Percentiles rank a stretch among this genome's conserved stretches.
These are phyloP conservation scores for Lichtheimia ramosa DNA, from an alignment of 371 early-diverging fungal genomes.

Conservation along the genomic window DNA sequence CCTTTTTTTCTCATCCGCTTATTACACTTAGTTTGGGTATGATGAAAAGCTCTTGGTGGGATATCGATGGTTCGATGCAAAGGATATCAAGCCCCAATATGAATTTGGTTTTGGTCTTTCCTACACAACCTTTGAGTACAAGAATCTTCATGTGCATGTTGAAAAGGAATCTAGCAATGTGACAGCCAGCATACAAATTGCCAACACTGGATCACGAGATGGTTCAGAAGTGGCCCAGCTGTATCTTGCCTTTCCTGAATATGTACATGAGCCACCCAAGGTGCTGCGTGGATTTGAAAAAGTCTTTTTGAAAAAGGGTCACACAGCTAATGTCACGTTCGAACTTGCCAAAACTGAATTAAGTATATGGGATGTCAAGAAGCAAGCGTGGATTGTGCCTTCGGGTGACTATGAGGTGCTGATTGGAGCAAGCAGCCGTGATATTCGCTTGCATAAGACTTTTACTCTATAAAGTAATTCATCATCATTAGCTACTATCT, in stretches of 20 bases:
- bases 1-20: background rate
- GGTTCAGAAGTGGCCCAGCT: conserved; percentile 56
- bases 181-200: conserved; percentile 24
- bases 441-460: conserved; percentile 27
- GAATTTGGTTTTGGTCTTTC: conserved; percentile 59
- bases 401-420: conserved; percentile 32
- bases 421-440: conserved; percentile 46
- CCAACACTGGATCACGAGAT: conserved; percentile 41
- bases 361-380: conserved; percentile 32
- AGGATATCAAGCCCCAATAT: conserved; percentile 45
- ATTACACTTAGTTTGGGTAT: conserved; percentile 29
- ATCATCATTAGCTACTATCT: too few species aligned
- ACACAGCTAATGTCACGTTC: conserved; percentile 23
- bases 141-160: conserved; percentile 1
- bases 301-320: conserved; percentile 24
- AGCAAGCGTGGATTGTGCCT: conserved; percentile 30
- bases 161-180: background rate
- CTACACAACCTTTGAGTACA: conserved; percentile 54
- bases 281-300: conserved; percentile 47
- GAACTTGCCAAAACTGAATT: conserved; percentile 20
- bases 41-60: conserved; percentile 50
- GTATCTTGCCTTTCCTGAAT: conserved; percentile 42
- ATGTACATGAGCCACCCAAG: conserved; percentile 38
- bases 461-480: conserved; percentile 10
- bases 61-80: conserved; percentile 47